Percentiles rank a stretch among this genome's conserved stretches.
These are phyloP conservation scores for Pestalotiopsis sp. DNA, from an alignment of 2,329 filamentous ascomycete genomes.

Conservation along the genomic window DNA sequence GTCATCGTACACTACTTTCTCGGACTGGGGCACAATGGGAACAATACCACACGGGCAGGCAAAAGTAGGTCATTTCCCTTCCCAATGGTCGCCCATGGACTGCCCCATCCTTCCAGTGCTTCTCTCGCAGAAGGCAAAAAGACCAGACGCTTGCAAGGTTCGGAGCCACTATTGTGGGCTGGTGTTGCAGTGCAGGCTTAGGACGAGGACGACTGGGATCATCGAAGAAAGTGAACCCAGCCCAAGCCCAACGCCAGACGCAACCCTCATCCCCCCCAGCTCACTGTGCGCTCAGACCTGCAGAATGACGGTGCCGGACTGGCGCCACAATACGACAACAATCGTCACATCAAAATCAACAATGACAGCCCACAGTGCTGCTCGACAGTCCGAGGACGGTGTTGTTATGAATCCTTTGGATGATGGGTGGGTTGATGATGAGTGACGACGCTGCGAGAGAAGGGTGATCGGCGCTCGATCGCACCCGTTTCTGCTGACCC, in stretches of 20 bases:
- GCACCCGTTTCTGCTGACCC: conserved; percentile 3
- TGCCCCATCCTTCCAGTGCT: neutral
- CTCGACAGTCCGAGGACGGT: neutral
- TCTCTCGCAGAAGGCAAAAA: neutral
- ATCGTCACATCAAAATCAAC: neutral
- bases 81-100: neutral
- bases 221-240: neutral
- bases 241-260: conserved; percentile 4
- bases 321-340: conserved; percentile 6
- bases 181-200: conserved; percentile 6
- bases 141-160: conserved; percentile 4
- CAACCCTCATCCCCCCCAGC: neutral
- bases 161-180: conserved; percentile 8
- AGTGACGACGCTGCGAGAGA: neutral
- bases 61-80: neutral
- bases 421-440: neutral
- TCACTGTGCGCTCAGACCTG: neutral
- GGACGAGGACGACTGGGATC: neutral
- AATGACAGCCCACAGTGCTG: neutral
- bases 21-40: neutral
- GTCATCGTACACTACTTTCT: neutral
- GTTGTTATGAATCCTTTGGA: neutral
- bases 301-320: neutral
- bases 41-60: neutral
- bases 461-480: neutral